Base-by-base conservation (phyloP, 2,329 filamentous ascomycete genomes). In the Claviceps sorghi region DNA sequence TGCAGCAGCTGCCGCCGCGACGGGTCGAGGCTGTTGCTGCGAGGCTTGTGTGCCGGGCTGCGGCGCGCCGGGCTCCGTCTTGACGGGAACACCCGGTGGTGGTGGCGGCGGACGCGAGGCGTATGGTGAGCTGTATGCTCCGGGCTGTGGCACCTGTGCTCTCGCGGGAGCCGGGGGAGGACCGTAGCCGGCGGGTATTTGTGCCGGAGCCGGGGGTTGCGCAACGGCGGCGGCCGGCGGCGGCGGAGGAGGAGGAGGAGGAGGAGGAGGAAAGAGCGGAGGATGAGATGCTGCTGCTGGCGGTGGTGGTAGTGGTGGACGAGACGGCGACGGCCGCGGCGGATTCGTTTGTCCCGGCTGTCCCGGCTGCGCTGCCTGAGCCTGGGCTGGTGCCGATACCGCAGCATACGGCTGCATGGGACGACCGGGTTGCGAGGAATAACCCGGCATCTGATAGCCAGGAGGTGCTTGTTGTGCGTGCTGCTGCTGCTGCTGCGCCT, bases 121-220 rank as follows among this genome's bases (percentile, higher is more conserved):
- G 54, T 69, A 69, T 26, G 67, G 67, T 38, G 67, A 69, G 50
- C 65, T 69, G 55, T 69, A 69, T 11, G 65, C 54, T 26, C 63
- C 61, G 4, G 60, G 63, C 46, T 66, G 66, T 4, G 62, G 58
- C 45, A 55, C 58, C 36, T 61, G 64, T 15, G 67, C 61, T 44
- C 62, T 61, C 36, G 66, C 66, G 29, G 65, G 66, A 44, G 65
- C 65, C 43, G 66, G 66, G 7, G 64, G 65, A 41, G 65, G 65
- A 17, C 61, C 64, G 52, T 69, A 68, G 43, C 61, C 64, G n/a
- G 44, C 44, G 8, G 64, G 61, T 45, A 67, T 54, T 44, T 67
- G 67, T 32, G 64, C 60, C 45, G 64, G 65, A n/a, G 62, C 64
- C 4, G 65, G 61, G 2, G 64, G 64, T 48, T 66, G 65, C 47